These are phyloP conservation scores for Candida krabiensis DNA, from an alignment of 805 yeast species.

Conservation along the genomic window DNA sequence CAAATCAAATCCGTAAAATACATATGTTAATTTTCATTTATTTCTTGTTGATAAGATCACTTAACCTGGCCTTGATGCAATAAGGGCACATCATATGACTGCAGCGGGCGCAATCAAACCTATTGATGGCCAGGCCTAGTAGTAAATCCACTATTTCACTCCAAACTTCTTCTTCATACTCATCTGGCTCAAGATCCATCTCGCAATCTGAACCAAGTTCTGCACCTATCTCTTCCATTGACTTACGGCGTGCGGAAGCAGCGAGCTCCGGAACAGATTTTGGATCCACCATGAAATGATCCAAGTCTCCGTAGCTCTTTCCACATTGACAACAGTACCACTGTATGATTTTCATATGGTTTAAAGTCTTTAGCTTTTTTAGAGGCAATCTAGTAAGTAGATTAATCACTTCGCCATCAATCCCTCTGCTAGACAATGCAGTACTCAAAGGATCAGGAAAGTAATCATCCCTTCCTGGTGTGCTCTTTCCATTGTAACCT, in stretches of 20 bases:
- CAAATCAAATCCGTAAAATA: too few species aligned
- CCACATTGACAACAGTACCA: conserved; percentile 36
- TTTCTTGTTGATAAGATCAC: conserved; percentile 18
- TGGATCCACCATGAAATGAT: conserved; percentile 15
- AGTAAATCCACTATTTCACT: conserved; percentile 14
- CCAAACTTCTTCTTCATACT: conserved; percentile 9
- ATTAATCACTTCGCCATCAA: conserved; percentile 6
- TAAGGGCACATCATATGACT: conserved; percentile 35
- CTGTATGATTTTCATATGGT: conserved; percentile 28
- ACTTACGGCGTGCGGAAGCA: conserved; percentile 1
- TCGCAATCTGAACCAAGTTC: background rate
- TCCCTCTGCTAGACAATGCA: background rate
- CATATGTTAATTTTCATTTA: too few species aligned
- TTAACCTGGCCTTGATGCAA: conserved; percentile 30
- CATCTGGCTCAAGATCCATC: background rate
- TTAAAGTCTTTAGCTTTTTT: conserved; percentile 6
- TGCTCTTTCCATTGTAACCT: background rate
- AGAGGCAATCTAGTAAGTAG: conserved; percentile 9
- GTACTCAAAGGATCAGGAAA: background rate
- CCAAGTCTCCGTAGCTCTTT: conserved; percentile 27
- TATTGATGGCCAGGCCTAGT: conserved; percentile 14
- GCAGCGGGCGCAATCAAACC: conserved; percentile 31
- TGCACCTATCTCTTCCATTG: background rate
- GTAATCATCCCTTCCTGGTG: background rate
- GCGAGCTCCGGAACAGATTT: conserved; percentile 2